Evolutionary conservation across 139 green algal species (phyloP).

Genomic region (Chlorella vulgaris): DNA sequence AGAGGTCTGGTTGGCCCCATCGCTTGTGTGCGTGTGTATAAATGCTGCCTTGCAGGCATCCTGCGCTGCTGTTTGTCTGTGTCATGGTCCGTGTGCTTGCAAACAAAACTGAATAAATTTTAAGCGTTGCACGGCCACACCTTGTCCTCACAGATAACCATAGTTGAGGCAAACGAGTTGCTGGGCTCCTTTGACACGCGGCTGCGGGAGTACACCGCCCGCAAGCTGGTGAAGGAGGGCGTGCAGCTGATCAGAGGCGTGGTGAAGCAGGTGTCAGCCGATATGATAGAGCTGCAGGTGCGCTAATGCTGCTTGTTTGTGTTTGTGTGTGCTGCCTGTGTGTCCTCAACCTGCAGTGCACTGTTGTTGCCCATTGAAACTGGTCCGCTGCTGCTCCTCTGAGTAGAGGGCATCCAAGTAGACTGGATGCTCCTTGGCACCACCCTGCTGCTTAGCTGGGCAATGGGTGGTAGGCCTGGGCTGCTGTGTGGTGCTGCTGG

Average conservation of each 20-base stretch:
- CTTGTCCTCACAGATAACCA: slow-evolving; percentile 63
- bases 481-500: too few species aligned
- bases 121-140: neutral
- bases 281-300: slow-evolving; percentile 63
- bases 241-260: slow-evolving; percentile 74
- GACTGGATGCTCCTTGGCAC: too few species aligned
- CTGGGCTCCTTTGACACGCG: slow-evolving; percentile 80
- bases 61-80: too few species aligned
- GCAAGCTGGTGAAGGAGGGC: slow-evolving; percentile 69
- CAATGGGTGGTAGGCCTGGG: too few species aligned
- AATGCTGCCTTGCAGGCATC: neutral
- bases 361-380: neutral
- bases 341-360: neutral
- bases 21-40: too few species aligned
- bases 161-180: slow-evolving; percentile 81
- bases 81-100: too few species aligned
- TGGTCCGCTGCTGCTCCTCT: too few species aligned
- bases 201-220: slow-evolving; percentile 80
- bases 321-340: neutral
- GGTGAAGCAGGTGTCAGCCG: slow-evolving; percentile 56
- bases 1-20: too few species aligned
- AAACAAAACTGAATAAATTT: too few species aligned
- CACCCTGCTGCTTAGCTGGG: too few species aligned
- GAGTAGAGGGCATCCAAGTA: too few species aligned
- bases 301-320: neutral